phyloP scores from a whole-genome alignment of 2,329 filamentous ascomycete species.

The Chaetothyriales sp. region DNA sequence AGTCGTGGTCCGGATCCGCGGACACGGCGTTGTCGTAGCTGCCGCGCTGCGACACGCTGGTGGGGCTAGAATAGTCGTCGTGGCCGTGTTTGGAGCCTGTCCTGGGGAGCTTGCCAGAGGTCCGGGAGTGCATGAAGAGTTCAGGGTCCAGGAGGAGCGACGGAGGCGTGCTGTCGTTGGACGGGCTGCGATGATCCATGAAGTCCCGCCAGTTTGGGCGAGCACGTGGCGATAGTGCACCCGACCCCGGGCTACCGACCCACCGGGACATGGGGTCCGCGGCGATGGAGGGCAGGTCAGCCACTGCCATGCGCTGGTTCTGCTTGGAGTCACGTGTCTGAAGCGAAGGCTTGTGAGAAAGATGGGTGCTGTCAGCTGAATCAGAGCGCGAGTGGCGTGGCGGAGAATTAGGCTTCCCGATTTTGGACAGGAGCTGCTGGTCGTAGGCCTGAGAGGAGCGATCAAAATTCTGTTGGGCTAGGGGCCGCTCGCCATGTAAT shows the following conservation, averaged over 20 bases:
- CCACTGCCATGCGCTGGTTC: slow-evolving; percentile 7
- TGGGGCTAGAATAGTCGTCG: slow-evolving; percentile 39
- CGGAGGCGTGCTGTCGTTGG: slow-evolving; percentile 29
- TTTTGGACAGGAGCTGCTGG: slow-evolving; percentile 48
- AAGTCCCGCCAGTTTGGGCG: slow-evolving; percentile 27
- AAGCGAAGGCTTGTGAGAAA: slow-evolving; percentile 22
- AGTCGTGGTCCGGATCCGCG: slow-evolving; percentile 33
- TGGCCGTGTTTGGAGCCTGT: slow-evolving; percentile 33
- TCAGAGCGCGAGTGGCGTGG: slow-evolving; percentile 29
- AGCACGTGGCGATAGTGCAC: slow-evolving; percentile 28
- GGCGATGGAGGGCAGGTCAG: slow-evolving; percentile 8
- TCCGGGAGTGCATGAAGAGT: slow-evolving; percentile 21
- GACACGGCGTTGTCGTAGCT: slow-evolving; percentile 50
- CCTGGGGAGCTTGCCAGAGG: slow-evolving; percentile 31
- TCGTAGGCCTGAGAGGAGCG: slow-evolving; percentile 50
- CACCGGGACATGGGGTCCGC: slow-evolving; percentile 20
- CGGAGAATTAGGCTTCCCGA: slow-evolving; percentile 45
- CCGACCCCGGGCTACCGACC: slow-evolving; percentile 28
- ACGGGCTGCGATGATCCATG: slow-evolving; percentile 30
- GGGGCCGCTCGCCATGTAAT: slow-evolving; percentile 46
- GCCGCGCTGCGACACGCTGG: slow-evolving; percentile 42
- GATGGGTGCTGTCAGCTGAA: slow-evolving; percentile 23
- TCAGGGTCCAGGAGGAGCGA: slow-evolving; percentile 30
- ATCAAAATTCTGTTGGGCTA: slow-evolving; percentile 44
- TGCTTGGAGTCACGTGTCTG: slow-evolving; percentile 12